Evolutionary conservation across 371 early-diverging fungal species (phyloP), one percentile per base, ranked within the genome.

Genomic region (Syncephalastrum monosporum): DNA sequence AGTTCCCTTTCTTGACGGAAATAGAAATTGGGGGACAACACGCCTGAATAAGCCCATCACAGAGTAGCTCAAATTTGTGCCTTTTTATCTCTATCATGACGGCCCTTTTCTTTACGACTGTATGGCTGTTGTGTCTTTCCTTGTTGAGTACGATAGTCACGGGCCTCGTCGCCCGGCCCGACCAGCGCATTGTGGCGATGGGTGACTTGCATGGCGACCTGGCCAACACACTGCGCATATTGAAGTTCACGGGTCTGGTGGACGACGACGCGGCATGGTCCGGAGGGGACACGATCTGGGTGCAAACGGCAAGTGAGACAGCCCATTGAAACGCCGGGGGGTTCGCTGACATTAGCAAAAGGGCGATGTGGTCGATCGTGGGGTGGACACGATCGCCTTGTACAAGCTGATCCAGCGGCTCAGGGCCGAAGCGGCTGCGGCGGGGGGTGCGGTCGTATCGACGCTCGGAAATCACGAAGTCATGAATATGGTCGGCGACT

Each of bases 121-220:
- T 33, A 33, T 33, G 38, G 38, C 10, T 33, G 2, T 2, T 33
- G 8, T 0, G 6, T 2, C 38, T 33, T 33, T 2, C 12, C 38
- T 12, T 33, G 10, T 33, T 33, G 2, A 33, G 38, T 33, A 33
- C 38, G 10, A 33, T 33, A 33, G 38, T 12, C 38, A 10, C 38
- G 8, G 38, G 38, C 8, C 10, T 33, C 5, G 12, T 12, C 38
- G 3, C 8, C 38, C 38, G 38, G 38, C 10, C 38, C 3, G 38
- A 33, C 38, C 38, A 33, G 24, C 86, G 90, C 14, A 87, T 90
- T 50, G 81, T 90, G 8, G 91, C 90, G 16, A 66, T 90, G 46
- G 91, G 91, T 6, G 93, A 93, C 72, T 68, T 91, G 21, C 93
- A 93, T 60, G 89, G 90, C 5, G 91, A 91, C 58, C 65, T 81